Evolutionary conservation across 345 rosid genomes (phyloP).

Genomic region (Syzygium grande): DNA sequence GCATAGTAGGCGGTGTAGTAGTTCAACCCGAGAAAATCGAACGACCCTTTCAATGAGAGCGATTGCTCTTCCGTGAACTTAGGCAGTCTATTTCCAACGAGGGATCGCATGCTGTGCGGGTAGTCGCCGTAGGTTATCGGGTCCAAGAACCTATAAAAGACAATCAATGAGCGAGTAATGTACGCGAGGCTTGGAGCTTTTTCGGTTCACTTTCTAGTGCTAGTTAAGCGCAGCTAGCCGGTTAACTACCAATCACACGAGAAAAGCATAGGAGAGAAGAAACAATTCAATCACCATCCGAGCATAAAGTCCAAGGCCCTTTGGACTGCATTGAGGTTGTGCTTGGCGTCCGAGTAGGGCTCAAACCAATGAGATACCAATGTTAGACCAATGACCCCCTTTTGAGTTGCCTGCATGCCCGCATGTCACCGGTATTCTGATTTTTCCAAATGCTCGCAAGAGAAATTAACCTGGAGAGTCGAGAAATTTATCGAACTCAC

Average conservation of each 20-base stretch:
- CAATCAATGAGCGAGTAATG: background rate
- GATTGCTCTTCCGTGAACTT: conserved; percentile 7
- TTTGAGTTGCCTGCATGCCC: conserved; percentile 2
- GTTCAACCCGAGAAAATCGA: conserved; percentile 12
- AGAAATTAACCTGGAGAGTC: background rate
- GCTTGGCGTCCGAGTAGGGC: conserved; percentile 1
- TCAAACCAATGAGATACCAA: background rate
- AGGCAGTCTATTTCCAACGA: conserved; percentile 1
- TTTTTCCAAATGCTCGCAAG: background rate
- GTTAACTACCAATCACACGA: background rate
- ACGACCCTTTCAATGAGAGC: conserved; percentile 2
- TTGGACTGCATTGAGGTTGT: background rate
- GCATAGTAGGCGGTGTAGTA: conserved; percentile 10
- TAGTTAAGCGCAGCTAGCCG: background rate
- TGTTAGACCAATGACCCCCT: conserved; percentile 7
- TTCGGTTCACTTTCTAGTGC: background rate
- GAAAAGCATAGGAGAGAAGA: background rate
- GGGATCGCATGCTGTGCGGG: conserved; percentile 8
- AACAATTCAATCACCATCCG: background rate
- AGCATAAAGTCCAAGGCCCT: conserved; percentile 7
- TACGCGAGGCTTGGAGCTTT: background rate
- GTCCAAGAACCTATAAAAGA: conserved; percentile 4
- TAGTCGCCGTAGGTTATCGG: conserved; percentile 6
- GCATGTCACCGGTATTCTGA: no score
- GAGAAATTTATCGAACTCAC: background rate